Evolutionary conservation across 208 protist genomes (phyloP).

Genomic region (Crithidia sp.): DNA sequence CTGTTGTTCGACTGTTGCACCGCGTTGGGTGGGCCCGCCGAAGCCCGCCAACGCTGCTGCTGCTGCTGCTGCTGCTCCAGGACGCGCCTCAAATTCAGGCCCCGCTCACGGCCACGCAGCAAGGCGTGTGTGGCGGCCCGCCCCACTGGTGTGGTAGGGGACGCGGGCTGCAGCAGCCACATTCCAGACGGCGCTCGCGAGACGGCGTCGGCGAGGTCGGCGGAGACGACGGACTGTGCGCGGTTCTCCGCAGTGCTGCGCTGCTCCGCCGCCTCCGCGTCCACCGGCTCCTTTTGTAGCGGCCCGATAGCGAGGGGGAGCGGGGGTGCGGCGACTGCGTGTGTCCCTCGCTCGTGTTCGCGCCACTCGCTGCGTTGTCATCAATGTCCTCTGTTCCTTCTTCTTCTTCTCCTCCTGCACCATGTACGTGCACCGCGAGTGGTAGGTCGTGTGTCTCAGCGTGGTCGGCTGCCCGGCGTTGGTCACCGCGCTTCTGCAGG

Average conservation of each 20-base stretch:
- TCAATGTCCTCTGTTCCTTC: background rate
- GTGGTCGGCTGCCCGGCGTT: background rate
- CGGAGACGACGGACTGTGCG: constrained; percentile 21
- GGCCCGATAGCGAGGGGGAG: background rate
- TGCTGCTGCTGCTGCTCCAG: constrained; percentile 32
- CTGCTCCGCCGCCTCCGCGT: background rate
- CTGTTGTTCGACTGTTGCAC: background rate
- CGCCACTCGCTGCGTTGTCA: background rate
- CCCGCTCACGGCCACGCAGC: constrained; percentile 15
- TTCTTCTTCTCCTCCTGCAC: background rate
- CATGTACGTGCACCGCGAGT: background rate
- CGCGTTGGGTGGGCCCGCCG: background rate
- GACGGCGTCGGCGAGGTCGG: constrained; percentile 22
- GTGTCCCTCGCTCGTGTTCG: background rate
- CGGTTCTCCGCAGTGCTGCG: constrained; percentile 4
- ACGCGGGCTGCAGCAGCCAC: constrained; percentile 17
- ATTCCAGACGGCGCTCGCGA: constrained; percentile 13
- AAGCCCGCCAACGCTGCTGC: constrained; percentile 21
- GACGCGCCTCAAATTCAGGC: constrained; percentile 25
- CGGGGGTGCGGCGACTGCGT: background rate
- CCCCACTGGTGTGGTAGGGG: constrained; percentile 8
- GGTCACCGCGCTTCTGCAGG: constrained; percentile 3
- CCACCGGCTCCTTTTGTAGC: background rate
- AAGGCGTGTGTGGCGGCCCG: background rate
- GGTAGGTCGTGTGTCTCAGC: background rate